Percentiles rank a stretch among this genome's conserved stretches.
Conservation (phyloP, 768 basidiomycete species). For the Mycena albidolilacea region DNA sequence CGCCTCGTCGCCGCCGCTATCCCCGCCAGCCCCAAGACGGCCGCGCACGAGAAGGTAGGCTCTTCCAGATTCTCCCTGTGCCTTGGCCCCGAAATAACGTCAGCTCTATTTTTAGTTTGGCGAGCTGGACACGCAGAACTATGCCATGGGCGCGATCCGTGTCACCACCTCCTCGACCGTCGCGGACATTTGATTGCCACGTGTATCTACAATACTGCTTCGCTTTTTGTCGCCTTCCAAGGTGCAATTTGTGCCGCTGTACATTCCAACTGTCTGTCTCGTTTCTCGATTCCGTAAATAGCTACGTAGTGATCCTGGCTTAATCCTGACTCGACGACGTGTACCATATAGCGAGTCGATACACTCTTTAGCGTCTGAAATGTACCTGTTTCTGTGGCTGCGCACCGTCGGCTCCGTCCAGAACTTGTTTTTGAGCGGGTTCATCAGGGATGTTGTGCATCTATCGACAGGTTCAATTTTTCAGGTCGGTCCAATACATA, state of each 20-base stretch:
- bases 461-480: too few relatives aligned
- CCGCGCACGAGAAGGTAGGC: slow-evolving; percentile 8
- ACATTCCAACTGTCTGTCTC: not conserved
- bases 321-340: not conserved
- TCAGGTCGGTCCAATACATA: too few relatives aligned
- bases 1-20: not conserved
- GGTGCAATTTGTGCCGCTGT: not conserved
- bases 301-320: not conserved
- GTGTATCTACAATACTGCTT: not conserved
- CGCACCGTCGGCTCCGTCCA: not conserved
- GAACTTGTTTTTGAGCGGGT: too few relatives aligned
- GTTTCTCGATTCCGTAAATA: not conserved
- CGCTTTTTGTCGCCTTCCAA: not conserved
- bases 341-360: not conserved
- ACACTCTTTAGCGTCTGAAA: slow-evolving; percentile 4
- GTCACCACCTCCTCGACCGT: slow-evolving; percentile 33
- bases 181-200: slow-evolving; percentile 23
- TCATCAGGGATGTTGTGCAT: too few relatives aligned
- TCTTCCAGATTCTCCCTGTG: not conserved
- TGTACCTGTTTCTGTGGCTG: not conserved
- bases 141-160: slow-evolving; percentile 27
- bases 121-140: slow-evolving; percentile 19
- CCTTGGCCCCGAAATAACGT: not conserved
- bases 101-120: not conserved
- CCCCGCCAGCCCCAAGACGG: not conserved